Evolutionary conservation across 768 basidiomycete species (phyloP), one percentile per base, ranked within the genome.

Genomic region (Solioccasus polychromus): DNA sequence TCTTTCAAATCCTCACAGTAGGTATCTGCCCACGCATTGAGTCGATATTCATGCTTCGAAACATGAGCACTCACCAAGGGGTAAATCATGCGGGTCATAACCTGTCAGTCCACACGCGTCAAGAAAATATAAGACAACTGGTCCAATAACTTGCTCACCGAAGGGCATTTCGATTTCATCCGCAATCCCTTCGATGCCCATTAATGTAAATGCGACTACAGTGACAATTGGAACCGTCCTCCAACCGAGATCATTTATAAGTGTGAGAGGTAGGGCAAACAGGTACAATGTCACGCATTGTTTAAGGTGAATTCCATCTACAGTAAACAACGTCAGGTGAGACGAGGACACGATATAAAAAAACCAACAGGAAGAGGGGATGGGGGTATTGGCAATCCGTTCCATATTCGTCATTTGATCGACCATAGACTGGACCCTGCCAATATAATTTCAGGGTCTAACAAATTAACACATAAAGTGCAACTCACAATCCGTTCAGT

Each of bases 151-250:
- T n/a, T 19, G 64, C 73, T 37, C 50, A 85, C 92, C 93, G 55
- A 96, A 96, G 1, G 94, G 94, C 83, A 88, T 88, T 65, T 96
- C 93, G 54, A 95, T 92, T 66, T 92, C 84, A 49, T 94, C 86
- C 0, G 94, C 93, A 53, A 96, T 97, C 5, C 92, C 92, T 72
- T 96, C 93, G 41, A 97, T 89, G 15, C 92, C 92, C 80, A 93
- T 92, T 42, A 96, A 78, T 1, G 88, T 93, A 71, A 94, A 92
- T 8, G 90, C 83, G 23, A 93, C 85, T 12, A 88, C 79, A 18
- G 90, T 92, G 17, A 91, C 82, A 20, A 93, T 74, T n/a, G 88
- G 88, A 9, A 95, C 74, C 60, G 87, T 88, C 37, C 74, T 78
- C 87, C 89, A 92, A 26, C 84, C 84, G 55, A 94, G 72, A 36